Percentiles rank a stretch among this genome's conserved stretches.
Conservation (phyloP, 768 basidiomycete genomes). For the Dendrothele bispora region DNA sequence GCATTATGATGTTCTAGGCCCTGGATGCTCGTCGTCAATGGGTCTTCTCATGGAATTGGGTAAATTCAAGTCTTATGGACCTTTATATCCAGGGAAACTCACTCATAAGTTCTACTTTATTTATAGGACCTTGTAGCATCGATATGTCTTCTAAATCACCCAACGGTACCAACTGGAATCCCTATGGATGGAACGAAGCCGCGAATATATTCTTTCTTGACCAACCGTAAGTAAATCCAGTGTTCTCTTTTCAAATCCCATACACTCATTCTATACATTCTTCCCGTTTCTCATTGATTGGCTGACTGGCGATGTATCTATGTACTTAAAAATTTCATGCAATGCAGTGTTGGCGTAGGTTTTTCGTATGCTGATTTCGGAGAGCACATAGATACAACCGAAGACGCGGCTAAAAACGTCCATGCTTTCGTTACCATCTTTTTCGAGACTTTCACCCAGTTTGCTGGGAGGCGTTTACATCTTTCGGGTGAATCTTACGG, state of each 20-base stretch:
- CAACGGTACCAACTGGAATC: constrained; percentile 65
- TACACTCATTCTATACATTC: not conserved
- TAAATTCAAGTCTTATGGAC: constrained; percentile 31
- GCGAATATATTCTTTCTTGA: constrained; percentile 74
- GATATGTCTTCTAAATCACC: constrained; percentile 38
- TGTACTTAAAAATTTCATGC: too few relatives aligned
- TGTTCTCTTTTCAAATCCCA: not conserved
- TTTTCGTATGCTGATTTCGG: constrained; percentile 73
- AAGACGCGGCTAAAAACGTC: constrained; percentile 77
- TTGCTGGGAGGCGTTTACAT: constrained; percentile 62
- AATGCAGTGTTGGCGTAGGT: constrained; percentile 61
- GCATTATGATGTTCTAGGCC: constrained; percentile 37
- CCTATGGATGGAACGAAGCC: constrained; percentile 63
- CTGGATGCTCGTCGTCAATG: constrained; percentile 51
- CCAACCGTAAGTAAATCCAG: constrained; percentile 42
- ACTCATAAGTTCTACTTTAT: not conserved
- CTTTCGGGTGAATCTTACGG: constrained; percentile 75
- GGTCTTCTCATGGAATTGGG: constrained; percentile 76
- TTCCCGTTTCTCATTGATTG: too few relatives aligned
- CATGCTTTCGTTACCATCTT: constrained; percentile 77
- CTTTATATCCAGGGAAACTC: not conserved
- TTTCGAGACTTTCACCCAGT: constrained; percentile 76
- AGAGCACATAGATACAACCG: constrained; percentile 70
- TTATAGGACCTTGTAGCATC: constrained; percentile 33
- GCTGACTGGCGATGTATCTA: too few relatives aligned